Evolutionary conservation across 163 green algal genomes (phyloP), one percentile per base, ranked within the genome.

Genomic region (Scenedesmus sp.): DNA sequence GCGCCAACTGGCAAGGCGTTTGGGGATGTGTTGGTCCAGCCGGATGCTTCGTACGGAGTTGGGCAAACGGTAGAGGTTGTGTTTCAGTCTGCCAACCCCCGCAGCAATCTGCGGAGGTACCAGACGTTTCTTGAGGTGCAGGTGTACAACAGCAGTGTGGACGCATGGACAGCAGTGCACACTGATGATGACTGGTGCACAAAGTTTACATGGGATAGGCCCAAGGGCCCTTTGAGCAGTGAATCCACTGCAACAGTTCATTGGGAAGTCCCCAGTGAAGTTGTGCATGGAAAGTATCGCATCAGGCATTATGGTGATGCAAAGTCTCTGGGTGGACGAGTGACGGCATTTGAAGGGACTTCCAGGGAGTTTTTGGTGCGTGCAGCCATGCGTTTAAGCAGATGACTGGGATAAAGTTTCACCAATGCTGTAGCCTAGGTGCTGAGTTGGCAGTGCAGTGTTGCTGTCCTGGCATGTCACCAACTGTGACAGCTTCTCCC

Each of bases 51-150:
- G 13, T 97, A 95, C 89, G 9, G 7, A 5, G 42, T 83, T 13
- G 94, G 94, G 1, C 88, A 97, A 16, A 92, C 87, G 0, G 95
- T 96, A 15, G 79, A 68, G 26, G 96, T 91, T 1, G 88, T 85
- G 15, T 95, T 95, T 87, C 79, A 88, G 88, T 95, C 95, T 1
- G 96, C 89, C 51, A 97, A 95, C 90, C 97, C 96, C 0, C 94
- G 97, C 79, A 99, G 98, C 92, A 96, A 97, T 92, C 85, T 98
- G 56, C 90, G 92, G 5, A 92, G 85, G 37, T 93, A 94, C 68
- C 88, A 92, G 37, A 98, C 94, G 12, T 99, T 98, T 91, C 85
- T 98, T 35, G 85, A 93, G 12, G 96, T 98, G 33, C 42, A 85
- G 22, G 44, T 24, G 37, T 26, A 86, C 65, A 51, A 81, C 35